Evolutionary conservation across 1,284 basidiomycete genomes (phyloP), one percentile per base, ranked within the genome.

Genomic region (Leccinum griseonigrum): DNA sequence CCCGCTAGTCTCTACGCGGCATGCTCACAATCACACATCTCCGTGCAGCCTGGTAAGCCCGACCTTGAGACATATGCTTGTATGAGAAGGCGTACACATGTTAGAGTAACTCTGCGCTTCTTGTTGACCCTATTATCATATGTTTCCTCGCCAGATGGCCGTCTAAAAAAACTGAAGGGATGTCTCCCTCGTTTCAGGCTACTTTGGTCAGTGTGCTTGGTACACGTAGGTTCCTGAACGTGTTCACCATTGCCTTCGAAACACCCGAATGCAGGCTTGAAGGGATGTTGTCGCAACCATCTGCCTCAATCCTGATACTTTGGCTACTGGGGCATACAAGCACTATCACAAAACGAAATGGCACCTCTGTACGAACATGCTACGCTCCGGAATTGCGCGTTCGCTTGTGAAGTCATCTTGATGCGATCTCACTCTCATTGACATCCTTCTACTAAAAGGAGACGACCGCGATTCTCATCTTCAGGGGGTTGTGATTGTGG

Each of bases 371-470:
- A 14, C 3, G 31, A 10, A 51, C 38, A 55, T 31, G 28, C 28
- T 31, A 29, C 14, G 34, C 40, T 29, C 14, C 4, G 43, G 14
- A 54, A 58, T 48, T 51, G 10, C 36, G 26, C 46, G 3, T 43
- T 50, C 38, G 18, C 18, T 38, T 52, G 32, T 31, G n/a, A 40
- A 31, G 18, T 36, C 29, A 63, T 67, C 43, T 43, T 11, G 40
- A 43, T 80, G 57, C 63, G 65, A 50, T 66, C 79, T 60, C 74
- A 74, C 34, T 54, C 59, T 22, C 22, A 38, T 40, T n/a, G n/a
- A 14, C 32, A 13, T 14, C 32, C 40, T 43, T n/a, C 9, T n/a
- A 40, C n/a, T 31, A 31, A 43, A 40, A 58, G 60, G 32, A 59
- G 58, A 55, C 29, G 3, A 26, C 8, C 36, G 51, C 36, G 28